A percentile compares a stretch with the other conserved stretches of the same genome.
Conservation (phyloP, 192 early-diverging fungal genomes). For the Phlyctochytrium planicorne region DNA sequence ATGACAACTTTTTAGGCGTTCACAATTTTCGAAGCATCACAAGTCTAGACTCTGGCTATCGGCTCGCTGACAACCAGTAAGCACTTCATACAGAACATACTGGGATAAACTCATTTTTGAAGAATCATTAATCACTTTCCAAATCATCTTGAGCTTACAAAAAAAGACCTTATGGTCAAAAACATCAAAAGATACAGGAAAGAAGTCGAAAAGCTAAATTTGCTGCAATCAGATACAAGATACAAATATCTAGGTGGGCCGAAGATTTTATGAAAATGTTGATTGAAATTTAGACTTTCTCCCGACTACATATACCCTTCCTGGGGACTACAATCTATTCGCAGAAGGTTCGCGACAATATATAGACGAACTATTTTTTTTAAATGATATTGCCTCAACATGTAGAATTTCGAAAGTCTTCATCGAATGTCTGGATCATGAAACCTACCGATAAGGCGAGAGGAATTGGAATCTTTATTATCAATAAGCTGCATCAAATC, state of each 20-base stretch:
- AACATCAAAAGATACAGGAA: constrained; percentile 58
- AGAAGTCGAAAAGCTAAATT: constrained; percentile 48
- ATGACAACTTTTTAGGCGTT: constrained; percentile 23
- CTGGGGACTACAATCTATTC: constrained; percentile 62
- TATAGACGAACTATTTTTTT: neutral
- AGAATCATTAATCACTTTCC: constrained; percentile 62
- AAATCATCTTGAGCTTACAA: constrained; percentile 57
- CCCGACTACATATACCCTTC: constrained; percentile 53
- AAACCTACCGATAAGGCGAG: constrained; percentile 61
- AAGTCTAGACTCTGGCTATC: constrained; percentile 54
- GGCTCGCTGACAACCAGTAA: constrained; percentile 54
- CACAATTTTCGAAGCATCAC: constrained; percentile 54
- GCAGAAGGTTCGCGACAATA: constrained; percentile 37
- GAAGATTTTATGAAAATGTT: constrained; percentile 11
- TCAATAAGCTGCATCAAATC: constrained; percentile 57
- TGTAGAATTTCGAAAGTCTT: constrained; percentile 52
- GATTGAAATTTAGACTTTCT: constrained; percentile 46
- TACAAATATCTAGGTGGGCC: constrained; percentile 31
- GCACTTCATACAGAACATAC: neutral
- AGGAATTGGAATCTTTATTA: constrained; percentile 63
- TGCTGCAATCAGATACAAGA: constrained; percentile 21
- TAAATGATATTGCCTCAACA: constrained; percentile 2
- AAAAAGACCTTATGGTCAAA: constrained; percentile 64
- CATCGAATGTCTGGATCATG: constrained; percentile 60
- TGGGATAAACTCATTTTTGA: neutral